Base-by-base conservation (phyloP, 225 moss, liverwort and hornwort genomes). In the Straminergon stramineum region DNA sequence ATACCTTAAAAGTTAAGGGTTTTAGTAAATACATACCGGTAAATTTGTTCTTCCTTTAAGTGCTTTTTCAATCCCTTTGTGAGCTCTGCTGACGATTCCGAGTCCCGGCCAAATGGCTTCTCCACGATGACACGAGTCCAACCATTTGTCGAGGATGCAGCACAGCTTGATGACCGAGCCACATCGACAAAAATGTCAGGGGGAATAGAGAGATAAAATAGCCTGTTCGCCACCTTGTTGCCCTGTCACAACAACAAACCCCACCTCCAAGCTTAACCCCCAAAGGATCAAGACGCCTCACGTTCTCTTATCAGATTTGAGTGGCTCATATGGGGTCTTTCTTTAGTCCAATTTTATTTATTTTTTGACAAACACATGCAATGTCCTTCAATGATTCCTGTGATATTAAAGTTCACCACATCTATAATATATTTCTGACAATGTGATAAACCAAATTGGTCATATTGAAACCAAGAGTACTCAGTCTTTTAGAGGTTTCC, bases 41-140 rank as follows among this genome's bases (percentile, higher is more conserved):
- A 98, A 85, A 98, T 98, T 86, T 98, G 98, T n/a, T 98, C 98
- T 89, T 98, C 98, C n/a, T 92, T 88, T 0, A 98, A 90, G 75
- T 98, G 89, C 89, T 88, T 88, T 83, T 98, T 98, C 89, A 98
- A 64, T 20, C 98, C 98, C 84, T 79, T 88, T 57, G 97, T 98
- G 45, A 98, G 92, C 92, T 95, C 96, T 55, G 98, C 97, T 32
- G 98, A 98, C 37, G 97, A 98, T 58, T 97, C 96, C 21, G 95
- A 92, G 85, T 98, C 98, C 71, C 98, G 95, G 70, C 98, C 98
- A 89, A 98, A 98, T 34, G 98, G 98, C 87, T 98, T 98, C 92
- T 98, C 98, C 66, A 98, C 98, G 53, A 98, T 98, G 56, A 98
- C 95, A 86, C 98, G 94, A 43, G 98, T 98, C 98, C 98, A 90